Conservation (phyloP, 495 filamentous ascomycete genomes). For the Xylaria cubensis region DNA sequence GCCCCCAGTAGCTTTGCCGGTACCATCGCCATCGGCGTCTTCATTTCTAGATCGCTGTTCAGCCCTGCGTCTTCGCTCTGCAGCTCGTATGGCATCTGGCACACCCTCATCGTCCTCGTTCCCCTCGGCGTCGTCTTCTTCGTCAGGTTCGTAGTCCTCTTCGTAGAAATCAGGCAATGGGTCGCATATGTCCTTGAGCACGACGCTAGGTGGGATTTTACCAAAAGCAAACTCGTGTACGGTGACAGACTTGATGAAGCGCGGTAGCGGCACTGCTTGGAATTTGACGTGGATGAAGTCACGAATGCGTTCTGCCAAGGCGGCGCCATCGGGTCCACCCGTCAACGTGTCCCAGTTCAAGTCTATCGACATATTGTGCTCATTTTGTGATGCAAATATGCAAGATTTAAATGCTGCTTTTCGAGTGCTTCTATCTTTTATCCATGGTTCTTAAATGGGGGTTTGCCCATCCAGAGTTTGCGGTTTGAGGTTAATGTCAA, state of each 20-base stretch:
- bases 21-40: conserved; percentile 27
- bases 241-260: conserved; percentile 94
- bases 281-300: conserved; percentile 96
- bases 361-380: conserved; percentile 83
- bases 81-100: conserved; percentile 49
- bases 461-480: not conserved
- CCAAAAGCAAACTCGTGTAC: conserved; percentile 96
- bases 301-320: conserved; percentile 82
- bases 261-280: conserved; percentile 85
- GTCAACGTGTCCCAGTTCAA: conserved; percentile 94
- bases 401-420: not conserved
- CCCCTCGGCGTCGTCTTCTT: conserved; percentile 49
- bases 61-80: conserved; percentile 52
- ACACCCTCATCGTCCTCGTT: conserved; percentile 42
- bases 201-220: conserved; percentile 77
- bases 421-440: not conserved
- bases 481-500: not conserved
- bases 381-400: conserved; percentile 15
- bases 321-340: conserved; percentile 82
- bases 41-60: conserved; percentile 40
- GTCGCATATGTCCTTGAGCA: conserved; percentile 96
- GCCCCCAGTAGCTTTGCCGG: not conserved
- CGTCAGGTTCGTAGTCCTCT: conserved; percentile 66
- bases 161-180: conserved; percentile 97
- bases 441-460: not conserved